phyloP scores from a whole-genome alignment of 2,329 filamentous ascomycete species.

The Penicillium sp. region DNA sequence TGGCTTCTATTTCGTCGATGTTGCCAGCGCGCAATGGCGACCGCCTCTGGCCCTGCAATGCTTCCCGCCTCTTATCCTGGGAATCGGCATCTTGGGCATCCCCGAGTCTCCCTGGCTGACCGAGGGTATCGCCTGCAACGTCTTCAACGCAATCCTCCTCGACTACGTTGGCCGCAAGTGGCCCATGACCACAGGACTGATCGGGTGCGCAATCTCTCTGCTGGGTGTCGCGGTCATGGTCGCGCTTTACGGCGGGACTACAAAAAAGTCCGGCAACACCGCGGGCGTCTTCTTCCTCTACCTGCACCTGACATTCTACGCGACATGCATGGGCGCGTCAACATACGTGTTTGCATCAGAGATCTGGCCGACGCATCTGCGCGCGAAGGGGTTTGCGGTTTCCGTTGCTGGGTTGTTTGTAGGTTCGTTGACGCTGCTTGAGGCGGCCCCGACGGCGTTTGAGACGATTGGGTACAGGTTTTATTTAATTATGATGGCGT shows the following conservation, averaged over 20 bases:
- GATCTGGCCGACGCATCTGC: background rate
- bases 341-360: constrained; percentile 1
- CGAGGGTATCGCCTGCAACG: background rate
- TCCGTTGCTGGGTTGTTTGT: background rate
- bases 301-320: background rate
- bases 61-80: no score
- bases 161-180: background rate
- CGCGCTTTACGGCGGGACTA: background rate
- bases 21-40: no score
- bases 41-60: background rate
- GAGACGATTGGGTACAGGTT: background rate
- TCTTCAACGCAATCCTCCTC: background rate
- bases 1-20: no score
- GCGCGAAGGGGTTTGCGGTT: background rate
- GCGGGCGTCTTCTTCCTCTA: background rate
- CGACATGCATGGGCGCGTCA: background rate
- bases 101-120: no score
- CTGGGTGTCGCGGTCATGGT: background rate
- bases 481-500: background rate
- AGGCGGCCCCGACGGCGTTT: background rate
- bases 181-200: background rate
- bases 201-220: background rate
- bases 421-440: background rate
- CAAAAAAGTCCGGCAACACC: background rate
- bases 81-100: no score